Percentiles rank a stretch among this genome's conserved stretches.
phyloP scores from a whole-genome alignment of 805 yeast genomes.

The Barnettozyma wickerhamii region DNA sequence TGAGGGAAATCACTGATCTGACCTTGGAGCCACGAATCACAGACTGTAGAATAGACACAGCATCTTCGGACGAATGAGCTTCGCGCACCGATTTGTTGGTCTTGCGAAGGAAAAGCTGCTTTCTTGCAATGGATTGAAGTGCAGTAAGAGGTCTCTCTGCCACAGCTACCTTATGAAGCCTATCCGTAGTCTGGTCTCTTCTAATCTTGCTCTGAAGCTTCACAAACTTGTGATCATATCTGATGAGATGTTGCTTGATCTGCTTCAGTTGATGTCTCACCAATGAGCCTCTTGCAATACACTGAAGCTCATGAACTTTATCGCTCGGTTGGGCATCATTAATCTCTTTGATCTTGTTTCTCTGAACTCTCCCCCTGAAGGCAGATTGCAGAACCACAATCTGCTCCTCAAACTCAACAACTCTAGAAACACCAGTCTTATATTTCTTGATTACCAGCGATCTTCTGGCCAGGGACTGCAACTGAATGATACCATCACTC shows the following conservation, averaged over 20 bases:
- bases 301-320: constrained; percentile 32
- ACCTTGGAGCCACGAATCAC: constrained; percentile 25
- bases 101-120: constrained; percentile 27
- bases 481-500: constrained; percentile 41
- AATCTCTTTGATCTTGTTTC: constrained; percentile 10
- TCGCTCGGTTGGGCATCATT: constrained; percentile 10
- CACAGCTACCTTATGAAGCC: constrained; percentile 1
- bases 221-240: constrained; percentile 16
- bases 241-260: constrained; percentile 12
- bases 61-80: constrained; percentile 23
- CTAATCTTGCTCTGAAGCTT: constrained; percentile 18
- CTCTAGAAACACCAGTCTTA: constrained; percentile 26
- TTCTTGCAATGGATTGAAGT: constrained; percentile 37
- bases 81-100: constrained; percentile 18
- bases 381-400: constrained; percentile 32
- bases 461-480: constrained; percentile 54
- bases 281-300: constrained; percentile 37
- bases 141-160: constrained; percentile 18
- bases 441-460: constrained; percentile 26
- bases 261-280: constrained; percentile 25
- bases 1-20: constrained; percentile 10
- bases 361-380: constrained; percentile 29
- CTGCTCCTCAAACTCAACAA: constrained; percentile 16
- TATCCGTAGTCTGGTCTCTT: constrained; percentile 5
- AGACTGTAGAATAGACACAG: constrained; percentile 37